Evolutionary conservation across 208 protist genomes (phyloP), one percentile per base, ranked within the genome.

Genomic region (Endotrypanum monterogeii): DNA sequence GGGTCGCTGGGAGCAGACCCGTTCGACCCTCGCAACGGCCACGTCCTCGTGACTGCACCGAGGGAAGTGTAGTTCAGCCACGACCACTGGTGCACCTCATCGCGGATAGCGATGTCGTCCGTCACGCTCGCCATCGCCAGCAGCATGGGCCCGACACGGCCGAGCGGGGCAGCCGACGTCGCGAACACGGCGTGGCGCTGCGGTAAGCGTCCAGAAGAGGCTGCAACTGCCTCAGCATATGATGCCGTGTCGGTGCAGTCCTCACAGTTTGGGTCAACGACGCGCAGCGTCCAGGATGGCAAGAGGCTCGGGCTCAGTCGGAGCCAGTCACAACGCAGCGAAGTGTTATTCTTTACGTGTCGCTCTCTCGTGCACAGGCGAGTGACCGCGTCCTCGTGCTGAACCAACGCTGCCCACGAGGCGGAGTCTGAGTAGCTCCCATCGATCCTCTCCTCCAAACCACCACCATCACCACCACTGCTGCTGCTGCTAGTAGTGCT

Each of bases 51-150:
- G 1, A 12, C 35, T 46, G 67, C 66, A 30, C 23, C 3, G 61
- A 18, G 16, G 63, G 52, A 54, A n/a, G 41, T 4, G 11, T 54
- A 46, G 5, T 0, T 51, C 44, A 79, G 1, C 75, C 75, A 79
- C 39, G 51, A 12, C 73, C 73, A 72, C 23, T 23, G 39, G 65
- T 63, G 32, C 20, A 72, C 44, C 73, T 78, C 73, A 28, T 46
- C 54, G 5, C 39, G 54, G 52, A 67, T 66, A 39, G 52, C 52
- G 2, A 78, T 50, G 60, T 72, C 73, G 67, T 78, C 73, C 52
- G 73, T 72, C 48, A 72, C 73, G 73, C 73, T 78, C 55, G 55
- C 32, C 66, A 72, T 78, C 48, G 65, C 73, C 25, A 72, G 50
- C 39, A 72, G 65, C 62, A 72, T 71, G 44, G 73, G 73, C 39